A percentile compares a stretch with the other conserved stretches of the same genome.
Conservation (phyloP, 371 early-diverging fungal genomes). For the Nematocida homosporus region DNA sequence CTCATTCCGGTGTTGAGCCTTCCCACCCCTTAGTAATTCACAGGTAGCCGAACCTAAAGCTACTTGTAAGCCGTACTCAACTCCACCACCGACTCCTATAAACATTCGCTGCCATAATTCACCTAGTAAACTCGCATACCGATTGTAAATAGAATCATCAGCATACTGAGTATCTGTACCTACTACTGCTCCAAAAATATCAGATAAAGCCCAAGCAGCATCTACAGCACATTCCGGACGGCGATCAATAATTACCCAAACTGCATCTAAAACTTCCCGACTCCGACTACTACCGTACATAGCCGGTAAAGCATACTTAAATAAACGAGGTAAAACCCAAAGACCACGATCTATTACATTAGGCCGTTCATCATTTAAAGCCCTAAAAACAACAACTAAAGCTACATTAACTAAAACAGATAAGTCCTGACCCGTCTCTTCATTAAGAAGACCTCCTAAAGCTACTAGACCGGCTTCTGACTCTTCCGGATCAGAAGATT, state of each 20-base stretch:
- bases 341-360: conserved; percentile 48
- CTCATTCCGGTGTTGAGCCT: conserved; percentile 2
- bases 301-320: conserved; percentile 58
- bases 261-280: conserved; percentile 33
- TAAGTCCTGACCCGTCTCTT: conserved; percentile 14
- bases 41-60: conserved; percentile 58
- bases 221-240: conserved; percentile 34
- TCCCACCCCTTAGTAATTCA: conserved; percentile 40
- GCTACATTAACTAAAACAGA: conserved; percentile 10
- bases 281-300: conserved; percentile 24
- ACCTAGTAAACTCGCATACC: background rate
- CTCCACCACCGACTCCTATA: conserved; percentile 18
- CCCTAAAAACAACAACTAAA: conserved; percentile 17
- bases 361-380: conserved; percentile 12
- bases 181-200: conserved; percentile 15
- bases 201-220: conserved; percentile 57
- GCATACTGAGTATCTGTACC: background rate
- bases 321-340: conserved; percentile 61
- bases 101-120: conserved; percentile 37
- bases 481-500: conserved; percentile 6
- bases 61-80: conserved; percentile 53
- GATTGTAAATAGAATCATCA: background rate
- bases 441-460: conserved; percentile 57
- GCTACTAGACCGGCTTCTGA: conserved; percentile 62
- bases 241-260: conserved; percentile 25